phyloP scores from a whole-genome alignment of 768 basidiomycete genomes.

The Macrolepiota dolichaula region DNA sequence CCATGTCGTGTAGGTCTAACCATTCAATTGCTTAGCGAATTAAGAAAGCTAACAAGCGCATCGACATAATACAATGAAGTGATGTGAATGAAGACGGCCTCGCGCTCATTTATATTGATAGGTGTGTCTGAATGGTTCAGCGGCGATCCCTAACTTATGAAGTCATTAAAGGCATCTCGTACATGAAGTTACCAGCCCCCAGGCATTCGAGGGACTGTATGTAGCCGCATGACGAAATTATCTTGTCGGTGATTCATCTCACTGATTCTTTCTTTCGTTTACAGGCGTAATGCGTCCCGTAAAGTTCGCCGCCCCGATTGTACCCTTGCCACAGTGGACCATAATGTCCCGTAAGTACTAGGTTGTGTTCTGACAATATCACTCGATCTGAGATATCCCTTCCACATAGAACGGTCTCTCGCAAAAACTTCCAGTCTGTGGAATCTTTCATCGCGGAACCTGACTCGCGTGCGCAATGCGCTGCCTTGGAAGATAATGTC shows the following conservation, averaged over 20 bases:
- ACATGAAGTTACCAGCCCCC: conserved; percentile 92
- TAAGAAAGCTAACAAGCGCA: conserved; percentile 13
- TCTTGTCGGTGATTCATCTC: neutral
- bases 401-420: conserved; percentile 57
- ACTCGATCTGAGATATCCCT: neutral
- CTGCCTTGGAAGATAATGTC: conserved; percentile 84
- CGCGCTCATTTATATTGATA: conserved; percentile 81
- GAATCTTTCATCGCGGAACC: conserved; percentile 77
- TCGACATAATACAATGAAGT: conserved; percentile 32
- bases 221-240: conserved; percentile 21
- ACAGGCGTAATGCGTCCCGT: conserved; percentile 69
- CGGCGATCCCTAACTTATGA: conserved; percentile 11
- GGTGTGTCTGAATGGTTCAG: conserved; percentile 36
- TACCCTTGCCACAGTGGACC: conserved; percentile 86
- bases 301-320: conserved; percentile 83
- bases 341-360: conserved; percentile 74
- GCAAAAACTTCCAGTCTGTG: conserved; percentile 72
- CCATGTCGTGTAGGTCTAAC: conserved; percentile 75
- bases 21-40: conserved; percentile 8
- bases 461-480: conserved; percentile 81
- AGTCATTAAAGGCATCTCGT: conserved; percentile 49
- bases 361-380: neutral
- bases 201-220: conserved; percentile 86
- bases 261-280: conserved; percentile 13
- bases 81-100: conserved; percentile 72